Evolutionary conservation across 2,329 filamentous ascomycete species (phyloP), one percentile per base, ranked within the genome.

Genomic region (Colletotrichum costaricense): DNA sequence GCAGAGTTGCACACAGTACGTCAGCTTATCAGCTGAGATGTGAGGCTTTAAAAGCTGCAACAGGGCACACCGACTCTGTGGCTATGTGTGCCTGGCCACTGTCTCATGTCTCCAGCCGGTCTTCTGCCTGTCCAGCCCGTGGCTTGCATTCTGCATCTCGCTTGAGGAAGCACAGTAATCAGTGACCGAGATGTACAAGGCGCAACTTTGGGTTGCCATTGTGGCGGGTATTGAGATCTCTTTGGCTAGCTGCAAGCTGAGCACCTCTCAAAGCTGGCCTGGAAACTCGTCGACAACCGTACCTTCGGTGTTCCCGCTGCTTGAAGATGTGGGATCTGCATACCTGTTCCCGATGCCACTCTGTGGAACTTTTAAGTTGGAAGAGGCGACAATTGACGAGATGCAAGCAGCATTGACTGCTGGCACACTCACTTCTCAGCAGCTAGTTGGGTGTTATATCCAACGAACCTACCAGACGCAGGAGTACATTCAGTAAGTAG

Each of bases 341-440:
- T 73, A 79, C 14, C 77, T 86, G 26, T 94, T 94, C 77, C 88
- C 90, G 2, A 93, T 94, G 91, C 86, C 84, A 1, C 79, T 79
- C 14, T 95, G 93, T 79, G 81, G 88, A 69, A 88, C 87, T 11
- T 86, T 93, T 76, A 82, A 84, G 60, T 84, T 94, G 19, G 91
- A 93, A 80, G 93, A 94, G 79, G 91, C 91, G 19, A 92, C 89
- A 7, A 92, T 94, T 74, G 91, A 93, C 75, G 82, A 92, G 73
- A 87, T 95, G 77, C 92, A 94, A 77, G 78, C 81, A 5, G 87
- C 88, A 35, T 86, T 94, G 86, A 76, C 76, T 7, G 80, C 81
- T n/a, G 88, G 89, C 5, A 83, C 78, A 12, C 81, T 94, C 72
- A 92, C 88, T 0, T 88, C 87, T 22, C 86, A 88, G 28, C 85